These are phyloP conservation scores for Pulveroboletus frians DNA, from an alignment of 768 basidiomycete species.

Conservation along the genomic window DNA sequence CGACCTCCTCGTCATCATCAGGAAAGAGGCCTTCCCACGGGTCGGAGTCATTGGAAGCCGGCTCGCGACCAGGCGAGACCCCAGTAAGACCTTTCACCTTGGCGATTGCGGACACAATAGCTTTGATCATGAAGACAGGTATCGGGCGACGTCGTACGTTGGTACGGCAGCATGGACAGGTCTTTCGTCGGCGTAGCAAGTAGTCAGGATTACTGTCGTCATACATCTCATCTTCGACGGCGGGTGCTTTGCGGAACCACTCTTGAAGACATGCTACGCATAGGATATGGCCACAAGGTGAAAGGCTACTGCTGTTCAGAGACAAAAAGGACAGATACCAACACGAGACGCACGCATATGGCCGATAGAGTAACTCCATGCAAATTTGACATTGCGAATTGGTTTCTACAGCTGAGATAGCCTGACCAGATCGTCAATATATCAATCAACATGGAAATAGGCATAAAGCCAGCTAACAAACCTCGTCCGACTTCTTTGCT, in stretches of 20 bases:
- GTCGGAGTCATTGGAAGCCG: constrained; percentile 42
- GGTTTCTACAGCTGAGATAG: constrained; percentile 51
- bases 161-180: constrained; percentile 69
- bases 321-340: background rate
- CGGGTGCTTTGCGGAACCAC: constrained; percentile 71
- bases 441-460: background rate
- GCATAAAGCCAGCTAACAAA: constrained; percentile 21
- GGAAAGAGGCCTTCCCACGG: constrained; percentile 72
- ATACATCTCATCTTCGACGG: constrained; percentile 40
- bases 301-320: constrained; percentile 40
- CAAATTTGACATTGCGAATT: constrained; percentile 73
- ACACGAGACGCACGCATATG: constrained; percentile 52
- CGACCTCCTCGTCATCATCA: constrained; percentile 40
- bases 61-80: constrained; percentile 20
- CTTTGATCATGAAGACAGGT: constrained; percentile 65
- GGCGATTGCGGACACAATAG: constrained; percentile 45
- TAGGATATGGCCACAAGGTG: constrained; percentile 77
- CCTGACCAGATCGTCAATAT: constrained; percentile 30
- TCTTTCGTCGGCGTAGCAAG: constrained; percentile 56
- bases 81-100: constrained; percentile 36
- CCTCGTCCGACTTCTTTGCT: constrained; percentile 53
- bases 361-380: constrained; percentile 61
- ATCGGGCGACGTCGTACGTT: constrained; percentile 53
- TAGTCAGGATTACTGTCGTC: constrained; percentile 39
- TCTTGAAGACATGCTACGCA: constrained; percentile 67